Percentiles rank a stretch among this genome's conserved stretches.
Conservation (phyloP, 2,329 filamentous ascomycete genomes). For the Diplodia mutila region DNA sequence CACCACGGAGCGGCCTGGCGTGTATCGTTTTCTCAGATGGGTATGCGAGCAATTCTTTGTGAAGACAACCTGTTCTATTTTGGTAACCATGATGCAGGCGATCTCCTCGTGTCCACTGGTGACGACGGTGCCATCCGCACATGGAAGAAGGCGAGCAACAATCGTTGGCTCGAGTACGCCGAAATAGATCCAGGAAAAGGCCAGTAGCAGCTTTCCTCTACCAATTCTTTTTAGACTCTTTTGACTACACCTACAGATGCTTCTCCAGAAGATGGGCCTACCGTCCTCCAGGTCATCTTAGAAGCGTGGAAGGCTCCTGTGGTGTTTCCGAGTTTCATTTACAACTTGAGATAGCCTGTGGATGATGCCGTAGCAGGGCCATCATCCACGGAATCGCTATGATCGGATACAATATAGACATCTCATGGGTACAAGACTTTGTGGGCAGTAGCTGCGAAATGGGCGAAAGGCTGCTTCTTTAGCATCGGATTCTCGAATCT, state of each 20-base stretch:
- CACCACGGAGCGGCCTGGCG: constrained; percentile 76
- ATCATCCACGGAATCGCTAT: neutral
- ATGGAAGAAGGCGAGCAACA: constrained; percentile 55
- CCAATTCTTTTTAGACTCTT: neutral
- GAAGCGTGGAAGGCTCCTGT: constrained; percentile 7
- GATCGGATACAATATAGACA: neutral
- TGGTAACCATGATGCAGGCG: constrained; percentile 57
- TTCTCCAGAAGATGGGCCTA: neutral
- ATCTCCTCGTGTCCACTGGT: constrained; percentile 74
- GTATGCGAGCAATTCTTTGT: constrained; percentile 32
- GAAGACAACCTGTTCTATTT: neutral
- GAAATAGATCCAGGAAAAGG: constrained; percentile 45
- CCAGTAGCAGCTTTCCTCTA: neutral
- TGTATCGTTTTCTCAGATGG: constrained; percentile 64
- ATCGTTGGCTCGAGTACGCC: constrained; percentile 54
- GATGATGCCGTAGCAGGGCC: neutral
- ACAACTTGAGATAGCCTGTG: neutral
- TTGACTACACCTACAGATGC: constrained; percentile 18
- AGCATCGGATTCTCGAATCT: neutral
- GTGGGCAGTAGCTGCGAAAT: neutral
- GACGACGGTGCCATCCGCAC: constrained; percentile 67
- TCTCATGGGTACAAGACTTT: neutral
- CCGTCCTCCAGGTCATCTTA: constrained; percentile 2
- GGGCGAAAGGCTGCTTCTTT: neutral
- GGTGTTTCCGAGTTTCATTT: neutral